Base-by-base conservation (phyloP, 108 stramenopile species). In the Cyclostephanos tholiformis region DNA sequence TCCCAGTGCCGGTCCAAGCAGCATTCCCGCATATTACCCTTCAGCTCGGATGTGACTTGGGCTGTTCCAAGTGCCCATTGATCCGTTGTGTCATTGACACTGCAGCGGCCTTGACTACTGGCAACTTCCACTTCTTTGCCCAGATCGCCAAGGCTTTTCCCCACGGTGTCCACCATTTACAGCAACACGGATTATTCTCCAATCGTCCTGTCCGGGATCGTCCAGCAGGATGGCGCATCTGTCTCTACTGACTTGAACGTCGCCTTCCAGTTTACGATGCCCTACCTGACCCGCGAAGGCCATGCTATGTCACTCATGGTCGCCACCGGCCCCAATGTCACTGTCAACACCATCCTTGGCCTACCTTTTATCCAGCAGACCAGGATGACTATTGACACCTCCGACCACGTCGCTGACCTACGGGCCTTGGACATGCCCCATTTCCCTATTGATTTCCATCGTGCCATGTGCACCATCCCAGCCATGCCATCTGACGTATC, bases 51-150 rank as follows among this genome's bases (percentile, higher is more conserved):
- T 2, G 0, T 8, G 49, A 0, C 9, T 6, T 39, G 0, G 22
- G 26, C 9, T 53, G 23, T 25, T 36, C 0, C 2, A n/a, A 55
- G 20, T 23, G 12, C 22, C 55, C 56, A 1, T 0, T 22, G 25
- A 41, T 55, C 19, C 12, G n/a, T 0, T 56, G 55, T 58, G 53
- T 69, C 20, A 38, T 69, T 56, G 68, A 69, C 12, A 57, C 68
- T 3, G 68, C 68, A 0, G 68, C 68, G 8, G 68, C 39, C 4
- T 17, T 69, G 14, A 41, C 38, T 0, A 57, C 55, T 2, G 68
- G 68, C 5, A 57, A 57, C 20, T 11, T 55, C 4, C 12, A 36
- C 4, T 57, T 12, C 38, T 35, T 41, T 4, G 6, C 0, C 0
- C 25, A 29, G 19, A 41, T 69, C 22, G 56, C 68, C 0, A 35